phyloP scores from a whole-genome alignment of 2,329 filamentous ascomycete genomes.

The Microsporum canis region DNA sequence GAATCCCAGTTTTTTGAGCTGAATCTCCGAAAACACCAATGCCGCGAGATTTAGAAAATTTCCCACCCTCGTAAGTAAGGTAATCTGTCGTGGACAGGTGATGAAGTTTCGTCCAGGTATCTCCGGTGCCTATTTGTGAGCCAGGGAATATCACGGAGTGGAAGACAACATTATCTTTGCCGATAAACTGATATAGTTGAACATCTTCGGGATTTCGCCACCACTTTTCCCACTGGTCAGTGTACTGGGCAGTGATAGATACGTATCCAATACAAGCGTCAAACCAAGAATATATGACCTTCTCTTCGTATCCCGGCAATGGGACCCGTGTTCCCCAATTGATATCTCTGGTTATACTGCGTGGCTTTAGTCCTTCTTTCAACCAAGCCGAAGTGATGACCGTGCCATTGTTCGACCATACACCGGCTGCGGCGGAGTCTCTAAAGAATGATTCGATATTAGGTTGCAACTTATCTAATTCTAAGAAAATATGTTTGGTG shows the following conservation, averaged over 20 bases:
- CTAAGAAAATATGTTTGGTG: slow-evolving; percentile 87
- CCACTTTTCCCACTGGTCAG: slow-evolving; percentile 74
- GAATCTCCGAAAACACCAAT: slow-evolving; percentile 78
- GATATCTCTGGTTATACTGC: slow-evolving; percentile 74
- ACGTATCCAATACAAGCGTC: slow-evolving; percentile 78
- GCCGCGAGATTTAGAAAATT: slow-evolving; percentile 74
- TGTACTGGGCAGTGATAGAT: slow-evolving; percentile 75
- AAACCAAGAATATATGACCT: slow-evolving; percentile 78
- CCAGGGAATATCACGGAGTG: slow-evolving; percentile 76
- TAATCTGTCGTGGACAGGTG: slow-evolving; percentile 75
- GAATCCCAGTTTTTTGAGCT: slow-evolving; percentile 65
- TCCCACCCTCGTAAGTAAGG: slow-evolving; percentile 66
- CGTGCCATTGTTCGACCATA: slow-evolving; percentile 35
- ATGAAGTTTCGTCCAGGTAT: slow-evolving; percentile 74
- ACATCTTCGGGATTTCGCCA: slow-evolving; percentile 75
- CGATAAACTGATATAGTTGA: slow-evolving; percentile 77
- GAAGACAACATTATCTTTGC: slow-evolving; percentile 69
- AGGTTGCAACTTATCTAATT: slow-evolving; percentile 69
- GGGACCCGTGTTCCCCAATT: slow-evolving; percentile 60
- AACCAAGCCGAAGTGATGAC: slow-evolving; percentile 38
- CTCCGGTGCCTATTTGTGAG: slow-evolving; percentile 65
- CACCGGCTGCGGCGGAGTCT: slow-evolving; percentile 59
- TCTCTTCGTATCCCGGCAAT: slow-evolving; percentile 48
- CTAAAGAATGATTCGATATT: slow-evolving; percentile 67
- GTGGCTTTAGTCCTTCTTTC: slow-evolving; percentile 62